Conservation (phyloP, 176 grass and related monocot species). For the Zizania latifolia region DNA sequence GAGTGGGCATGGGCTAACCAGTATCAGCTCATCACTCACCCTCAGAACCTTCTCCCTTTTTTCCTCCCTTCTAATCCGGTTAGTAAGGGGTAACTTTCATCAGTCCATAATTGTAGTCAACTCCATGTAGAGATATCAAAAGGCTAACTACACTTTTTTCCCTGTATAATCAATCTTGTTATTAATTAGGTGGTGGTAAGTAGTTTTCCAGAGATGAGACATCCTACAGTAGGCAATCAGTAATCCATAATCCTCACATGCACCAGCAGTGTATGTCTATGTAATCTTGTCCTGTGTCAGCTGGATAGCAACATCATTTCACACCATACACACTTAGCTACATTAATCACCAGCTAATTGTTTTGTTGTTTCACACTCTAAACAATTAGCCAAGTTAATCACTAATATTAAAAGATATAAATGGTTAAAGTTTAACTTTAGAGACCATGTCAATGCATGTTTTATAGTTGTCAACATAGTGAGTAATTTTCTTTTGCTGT, state of each 20-base stretch:
- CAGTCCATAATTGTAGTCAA: neutral
- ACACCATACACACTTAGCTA: neutral
- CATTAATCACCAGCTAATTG: neutral
- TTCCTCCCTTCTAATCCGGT: neutral
- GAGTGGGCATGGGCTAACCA: neutral
- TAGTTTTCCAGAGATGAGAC: constrained; percentile 16
- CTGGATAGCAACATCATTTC: neutral
- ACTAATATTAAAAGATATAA: no score
- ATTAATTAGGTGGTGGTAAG: constrained; percentile 22
- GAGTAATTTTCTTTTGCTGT: no score
- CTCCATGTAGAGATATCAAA: neutral
- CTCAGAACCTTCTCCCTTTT: neutral
- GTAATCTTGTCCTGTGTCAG: neutral
- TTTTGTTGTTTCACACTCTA: no score
- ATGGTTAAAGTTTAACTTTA: no score
- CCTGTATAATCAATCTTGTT: neutral
- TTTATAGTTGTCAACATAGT: no score
- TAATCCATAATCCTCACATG: constrained; percentile 12
- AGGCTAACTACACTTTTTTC: neutral
- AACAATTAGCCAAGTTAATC: no score
- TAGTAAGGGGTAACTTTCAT: neutral
- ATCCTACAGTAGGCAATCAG: neutral
- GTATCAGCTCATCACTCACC: neutral
- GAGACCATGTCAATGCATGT: no score
- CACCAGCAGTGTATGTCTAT: neutral